These are phyloP conservation scores for Coniella lustricola DNA, from an alignment of 2,329 filamentous ascomycete genomes.

Conservation along the genomic window DNA sequence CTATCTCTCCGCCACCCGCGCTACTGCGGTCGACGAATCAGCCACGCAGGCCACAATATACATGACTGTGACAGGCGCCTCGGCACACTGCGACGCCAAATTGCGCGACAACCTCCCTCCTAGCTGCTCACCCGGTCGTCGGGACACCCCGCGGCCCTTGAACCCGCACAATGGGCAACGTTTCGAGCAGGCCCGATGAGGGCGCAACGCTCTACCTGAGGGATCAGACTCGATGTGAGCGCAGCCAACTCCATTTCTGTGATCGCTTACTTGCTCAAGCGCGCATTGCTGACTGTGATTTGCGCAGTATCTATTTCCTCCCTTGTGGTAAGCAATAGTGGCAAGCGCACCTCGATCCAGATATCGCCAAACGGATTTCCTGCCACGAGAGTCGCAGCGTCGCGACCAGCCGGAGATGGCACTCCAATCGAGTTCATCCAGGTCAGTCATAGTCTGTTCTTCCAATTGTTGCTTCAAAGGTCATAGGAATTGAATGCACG, in stretches of 20 bases:
- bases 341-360: constrained; percentile 68
- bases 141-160: constrained; percentile 22
- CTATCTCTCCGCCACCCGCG: not conserved
- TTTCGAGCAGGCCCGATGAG: constrained; percentile 84
- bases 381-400: constrained; percentile 67
- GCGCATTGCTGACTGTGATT: constrained; percentile 15
- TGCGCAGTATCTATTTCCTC: constrained; percentile 76
- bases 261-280: not conserved
- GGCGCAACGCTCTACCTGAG: constrained; percentile 72
- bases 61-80: constrained; percentile 12
- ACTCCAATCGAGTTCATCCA: constrained; percentile 84
- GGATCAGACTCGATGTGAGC: constrained; percentile 85
- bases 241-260: constrained; percentile 14
- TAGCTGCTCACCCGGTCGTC: constrained; percentile 14
- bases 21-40: not conserved
- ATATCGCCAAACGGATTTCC: constrained; percentile 83
- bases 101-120: constrained; percentile 7
- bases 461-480: not conserved
- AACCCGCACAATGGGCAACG: constrained; percentile 71
- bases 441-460: constrained; percentile 40
- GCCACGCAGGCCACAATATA: not conserved
- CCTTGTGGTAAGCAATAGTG: constrained; percentile 72
- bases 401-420: constrained; percentile 65
- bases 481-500: not conserved
- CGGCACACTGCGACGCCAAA: constrained; percentile 16